Percentiles rank a stretch among this genome's conserved stretches.
Evolutionary conservation across 2,329 filamentous ascomycete genomes (phyloP).

Genomic region (Aspergillus jensenii): DNA sequence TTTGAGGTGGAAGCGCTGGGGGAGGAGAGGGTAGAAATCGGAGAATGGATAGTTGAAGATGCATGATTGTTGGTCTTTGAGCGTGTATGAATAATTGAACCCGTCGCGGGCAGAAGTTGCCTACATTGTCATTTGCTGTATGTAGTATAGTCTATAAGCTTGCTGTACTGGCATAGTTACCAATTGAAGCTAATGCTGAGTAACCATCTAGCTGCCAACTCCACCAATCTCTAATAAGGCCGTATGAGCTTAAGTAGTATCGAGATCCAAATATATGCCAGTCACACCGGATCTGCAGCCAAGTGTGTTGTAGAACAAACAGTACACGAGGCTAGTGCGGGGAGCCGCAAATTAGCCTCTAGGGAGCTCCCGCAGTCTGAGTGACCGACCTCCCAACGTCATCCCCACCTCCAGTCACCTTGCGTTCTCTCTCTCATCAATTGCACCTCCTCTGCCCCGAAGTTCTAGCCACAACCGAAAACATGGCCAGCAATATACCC

Average conservation of each 20-base stretch:
- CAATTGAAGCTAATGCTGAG: no score
- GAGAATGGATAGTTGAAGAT: conserved; percentile 42
- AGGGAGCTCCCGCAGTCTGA: not conserved
- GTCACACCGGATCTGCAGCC: no score
- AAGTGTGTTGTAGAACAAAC: no score
- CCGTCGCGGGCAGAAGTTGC: no score
- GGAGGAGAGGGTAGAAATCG: conserved; percentile 44
- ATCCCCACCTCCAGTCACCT: conserved; percentile 16
- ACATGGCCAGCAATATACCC: conserved; percentile 73
- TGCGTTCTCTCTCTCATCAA: not conserved
- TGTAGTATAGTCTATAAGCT: no score
- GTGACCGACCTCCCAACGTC: conserved; percentile 21
- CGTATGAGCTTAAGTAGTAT: no score
- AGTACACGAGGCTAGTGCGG: not conserved
- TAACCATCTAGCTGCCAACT: no score
- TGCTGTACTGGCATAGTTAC: no score
- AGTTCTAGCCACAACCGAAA: not conserved
- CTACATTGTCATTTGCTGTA: no score
- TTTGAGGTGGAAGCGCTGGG: conserved; percentile 45
- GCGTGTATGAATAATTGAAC: not conserved
- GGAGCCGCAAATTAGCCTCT: conserved; percentile 2
- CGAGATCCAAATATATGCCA: no score
- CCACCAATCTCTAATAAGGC: no score
- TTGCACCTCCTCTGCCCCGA: not conserved
- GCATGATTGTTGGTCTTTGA: conserved; percentile 17